These are phyloP conservation scores for Schwanniomyces polymorphus DNA, from an alignment of 805 yeast species.

Conservation along the genomic window DNA sequence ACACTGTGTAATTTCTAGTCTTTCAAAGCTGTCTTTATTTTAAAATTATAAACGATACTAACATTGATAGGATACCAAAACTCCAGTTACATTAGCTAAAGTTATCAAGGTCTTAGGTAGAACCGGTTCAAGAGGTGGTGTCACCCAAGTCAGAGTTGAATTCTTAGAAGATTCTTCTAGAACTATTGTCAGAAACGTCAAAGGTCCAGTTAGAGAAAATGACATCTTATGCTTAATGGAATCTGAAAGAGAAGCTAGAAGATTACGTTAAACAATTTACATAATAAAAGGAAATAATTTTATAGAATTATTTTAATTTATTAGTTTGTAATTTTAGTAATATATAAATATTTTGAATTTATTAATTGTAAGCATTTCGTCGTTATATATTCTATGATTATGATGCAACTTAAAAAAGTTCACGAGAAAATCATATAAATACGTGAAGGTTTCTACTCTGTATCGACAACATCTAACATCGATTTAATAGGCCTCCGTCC, in stretches of 20 bases:
- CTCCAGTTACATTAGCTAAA: conserved; percentile 99
- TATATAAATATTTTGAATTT: conserved; percentile 1
- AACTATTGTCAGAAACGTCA: conserved; percentile 51
- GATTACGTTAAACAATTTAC: conserved; percentile 63
- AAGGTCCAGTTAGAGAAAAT: conserved; percentile 58
- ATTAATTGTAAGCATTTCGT: background rate
- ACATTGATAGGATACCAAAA: conserved; percentile 51
- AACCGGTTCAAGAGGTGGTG: conserved; percentile 99
- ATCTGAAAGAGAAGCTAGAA: conserved; percentile 99
- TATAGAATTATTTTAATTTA: background rate
- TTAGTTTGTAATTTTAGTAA: conserved; percentile 5
- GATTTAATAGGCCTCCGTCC: background rate
- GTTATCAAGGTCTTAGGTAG: conserved; percentile 99
- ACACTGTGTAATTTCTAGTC: background rate
- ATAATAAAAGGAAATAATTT: background rate
- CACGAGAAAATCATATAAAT: background rate
- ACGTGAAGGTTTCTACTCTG: background rate
- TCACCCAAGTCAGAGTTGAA: conserved; percentile 51
- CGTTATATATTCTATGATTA: background rate
- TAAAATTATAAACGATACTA: conserved; percentile 1
- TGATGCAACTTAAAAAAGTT: background rate
- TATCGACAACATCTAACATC: background rate
- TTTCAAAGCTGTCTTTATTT: background rate
- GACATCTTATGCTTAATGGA: conserved; percentile 99
- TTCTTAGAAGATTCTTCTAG: conserved; percentile 48